Evolutionary conservation across 352 stramenopile species (phyloP).

Genomic region (Pythium chondricola): DNA sequence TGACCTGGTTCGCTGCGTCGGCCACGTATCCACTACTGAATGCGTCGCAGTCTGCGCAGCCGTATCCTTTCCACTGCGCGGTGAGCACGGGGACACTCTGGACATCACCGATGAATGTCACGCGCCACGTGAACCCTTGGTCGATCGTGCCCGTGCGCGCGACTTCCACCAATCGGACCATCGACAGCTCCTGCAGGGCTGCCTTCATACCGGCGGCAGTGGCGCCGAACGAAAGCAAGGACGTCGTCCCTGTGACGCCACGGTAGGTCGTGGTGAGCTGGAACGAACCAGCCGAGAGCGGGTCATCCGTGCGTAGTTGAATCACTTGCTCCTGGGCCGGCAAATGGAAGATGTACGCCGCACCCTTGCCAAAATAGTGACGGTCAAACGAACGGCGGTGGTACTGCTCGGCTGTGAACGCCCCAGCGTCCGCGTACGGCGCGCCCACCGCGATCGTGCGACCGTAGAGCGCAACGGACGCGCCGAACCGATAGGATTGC

Average conservation of each 20-base stretch:
- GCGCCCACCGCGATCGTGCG: slow-evolving; percentile 88
- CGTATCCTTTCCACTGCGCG: slow-evolving; percentile 53
- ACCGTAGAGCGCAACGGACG: slow-evolving; percentile 69
- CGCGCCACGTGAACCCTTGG: slow-evolving; percentile 71
- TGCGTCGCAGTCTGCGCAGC: slow-evolving; percentile 54
- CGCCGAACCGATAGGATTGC: slow-evolving; percentile 86
- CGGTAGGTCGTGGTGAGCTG: slow-evolving; percentile 58
- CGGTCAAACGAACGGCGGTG: slow-evolving; percentile 51
- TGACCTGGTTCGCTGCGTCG: slow-evolving; percentile 51
- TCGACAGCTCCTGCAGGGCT: slow-evolving; percentile 72
- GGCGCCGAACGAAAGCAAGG: slow-evolving; percentile 52
- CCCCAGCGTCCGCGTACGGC: slow-evolving; percentile 77
- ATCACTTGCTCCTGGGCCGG: slow-evolving; percentile 72
- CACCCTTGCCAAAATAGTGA: slow-evolving; percentile 58
- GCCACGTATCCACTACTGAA: slow-evolving; percentile 68
- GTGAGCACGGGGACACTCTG: slow-evolving; percentile 48
- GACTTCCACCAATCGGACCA: slow-evolving; percentile 82
- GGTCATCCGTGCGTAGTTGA: slow-evolving; percentile 44
- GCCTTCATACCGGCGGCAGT: slow-evolving; percentile 63
- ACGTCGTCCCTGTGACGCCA: slow-evolving; percentile 52
- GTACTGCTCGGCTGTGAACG: slow-evolving; percentile 45
- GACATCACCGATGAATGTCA: slow-evolving; percentile 82
- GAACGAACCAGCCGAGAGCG: slow-evolving; percentile 68
- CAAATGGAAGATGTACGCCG: slow-evolving; percentile 71
- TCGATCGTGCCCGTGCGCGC: slow-evolving; percentile 59